Conservation (phyloP, 1,139 yeast species). For the Hemisphaericaspora xylofermentans region DNA sequence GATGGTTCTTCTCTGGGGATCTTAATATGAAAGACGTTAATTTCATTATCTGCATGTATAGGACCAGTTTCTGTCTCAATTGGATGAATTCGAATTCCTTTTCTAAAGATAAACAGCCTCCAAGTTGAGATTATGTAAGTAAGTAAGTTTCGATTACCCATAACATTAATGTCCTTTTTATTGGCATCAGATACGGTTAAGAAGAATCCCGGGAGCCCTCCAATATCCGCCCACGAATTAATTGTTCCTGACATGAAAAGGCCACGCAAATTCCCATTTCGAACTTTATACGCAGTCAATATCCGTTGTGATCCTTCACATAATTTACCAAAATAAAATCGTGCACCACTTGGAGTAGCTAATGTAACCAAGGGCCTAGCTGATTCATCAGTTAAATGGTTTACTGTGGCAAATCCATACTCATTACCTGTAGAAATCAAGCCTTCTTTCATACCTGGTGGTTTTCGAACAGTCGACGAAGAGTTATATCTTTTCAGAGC, state of each 20-base stretch:
- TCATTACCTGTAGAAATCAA: not conserved
- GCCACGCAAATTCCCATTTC: slow-evolving; percentile 56
- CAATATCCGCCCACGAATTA: slow-evolving; percentile 65
- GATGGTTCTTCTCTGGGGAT: slow-evolving; percentile 16
- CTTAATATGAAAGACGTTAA: slow-evolving; percentile 54
- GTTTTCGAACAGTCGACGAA: too few relatives aligned
- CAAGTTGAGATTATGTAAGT: slow-evolving; percentile 70
- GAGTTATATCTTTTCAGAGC: too few relatives aligned
- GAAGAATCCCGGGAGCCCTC: slow-evolving; percentile 89
- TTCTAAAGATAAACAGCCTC: slow-evolving; percentile 86
- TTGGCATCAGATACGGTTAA: slow-evolving; percentile 86
- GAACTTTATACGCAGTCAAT: slow-evolving; percentile 42
- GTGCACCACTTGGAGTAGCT: slow-evolving; percentile 49
- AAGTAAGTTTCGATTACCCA: slow-evolving; percentile 37
- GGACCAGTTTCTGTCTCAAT: slow-evolving; percentile 35
- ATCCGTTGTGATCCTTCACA: slow-evolving; percentile 87
- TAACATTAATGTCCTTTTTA: slow-evolving; percentile 44
- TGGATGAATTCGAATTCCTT: slow-evolving; percentile 61
- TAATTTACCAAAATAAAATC: slow-evolving; percentile 74
- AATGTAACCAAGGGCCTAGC: slow-evolving; percentile 60
- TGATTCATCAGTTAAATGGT: slow-evolving; percentile 62
- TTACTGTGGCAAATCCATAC: slow-evolving; percentile 44
- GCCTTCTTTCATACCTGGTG: not conserved
- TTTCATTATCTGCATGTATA: slow-evolving; percentile 48
- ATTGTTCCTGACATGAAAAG: slow-evolving; percentile 75